Evolutionary conservation across 495 filamentous ascomycete species (phyloP), one percentile per base, ranked within the genome.

Genomic region (Xylaria nigripes): DNA sequence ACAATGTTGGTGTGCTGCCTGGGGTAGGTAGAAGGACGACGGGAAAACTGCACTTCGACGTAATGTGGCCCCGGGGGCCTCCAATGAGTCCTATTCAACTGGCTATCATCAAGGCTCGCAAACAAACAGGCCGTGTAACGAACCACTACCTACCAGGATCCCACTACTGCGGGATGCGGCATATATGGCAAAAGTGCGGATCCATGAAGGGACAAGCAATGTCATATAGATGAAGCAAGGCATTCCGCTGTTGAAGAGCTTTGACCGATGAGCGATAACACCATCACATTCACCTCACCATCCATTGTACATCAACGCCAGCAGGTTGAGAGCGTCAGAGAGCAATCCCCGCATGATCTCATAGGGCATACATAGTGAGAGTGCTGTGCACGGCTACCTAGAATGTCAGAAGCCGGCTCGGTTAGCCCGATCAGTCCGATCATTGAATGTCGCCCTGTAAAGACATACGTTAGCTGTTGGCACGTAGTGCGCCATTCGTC

Each of bases 31-130:
- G 9, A 29, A 40, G 36, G 4, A 9, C 36, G 6, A 45, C 40
- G 55, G 25, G 45, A 53, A 32, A 56, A 32, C 63, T 66, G 59
- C 61, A 60, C 61, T 52, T 56, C 61, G 54, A 64, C 61, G 61
- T 63, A 63, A 60, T 50, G 38, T 38, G 47, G 27, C 13, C 24
- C 15, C 16, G 46, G 50, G 48, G 54, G 34, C 46, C 51, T 50
- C 45, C 45, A 40, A 36, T 12, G 32, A 36, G 32, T 36, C 13
- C 2, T 15, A 6, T 30, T 29, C n/a, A 13, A 42, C 12, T 12
- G 16, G 16, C 22, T 40, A 29, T 29, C 36, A 2, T n/a, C 21
- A 27, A 19, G 22, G 16, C 41, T 13, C 6, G n/a, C 41, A 43
- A 1, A 19, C 10, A 18, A 48, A 10, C 6, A 19, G 49, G 45